Conservation (phyloP, 805 yeast genomes). For the Spathaspora arborariae region DNA sequence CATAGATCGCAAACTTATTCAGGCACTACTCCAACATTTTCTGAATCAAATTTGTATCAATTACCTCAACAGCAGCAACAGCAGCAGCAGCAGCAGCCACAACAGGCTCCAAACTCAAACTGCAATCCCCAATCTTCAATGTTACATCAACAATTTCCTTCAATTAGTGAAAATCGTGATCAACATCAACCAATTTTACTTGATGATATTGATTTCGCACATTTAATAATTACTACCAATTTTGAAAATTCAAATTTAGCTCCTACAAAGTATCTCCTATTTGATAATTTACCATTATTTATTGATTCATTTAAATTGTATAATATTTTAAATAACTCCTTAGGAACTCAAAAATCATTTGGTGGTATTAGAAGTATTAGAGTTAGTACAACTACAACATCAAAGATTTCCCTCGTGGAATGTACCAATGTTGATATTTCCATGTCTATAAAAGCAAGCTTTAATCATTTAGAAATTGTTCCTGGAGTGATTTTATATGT, state of each 20-base stretch:
- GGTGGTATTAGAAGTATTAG: slow-evolving; percentile 18
- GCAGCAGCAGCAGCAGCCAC: slow-evolving; percentile 11
- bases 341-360: slow-evolving; percentile 15
- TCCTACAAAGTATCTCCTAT: slow-evolving; percentile 72
- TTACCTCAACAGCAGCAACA: slow-evolving; percentile 13
- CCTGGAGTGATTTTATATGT: slow-evolving; percentile 75
- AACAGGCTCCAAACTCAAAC: slow-evolving; percentile 4
- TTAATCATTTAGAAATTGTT: slow-evolving; percentile 78
- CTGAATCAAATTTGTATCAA: slow-evolving; percentile 14
- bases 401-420: slow-evolving; percentile 51
- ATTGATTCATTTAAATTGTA: slow-evolving; percentile 45
- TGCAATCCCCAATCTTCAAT: slow-evolving; percentile 6
- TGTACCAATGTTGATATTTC: slow-evolving; percentile 73
- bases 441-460: slow-evolving; percentile 67
- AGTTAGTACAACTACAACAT: slow-evolving; percentile 16
- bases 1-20: slow-evolving; percentile 41
- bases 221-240: slow-evolving; percentile 63
- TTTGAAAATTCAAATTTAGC: slow-evolving; percentile 66
- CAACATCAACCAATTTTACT: slow-evolving; percentile 22
- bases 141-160: slow-evolving; percentile 9
- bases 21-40: slow-evolving; percentile 26
- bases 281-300: slow-evolving; percentile 79
- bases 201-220: slow-evolving; percentile 61
- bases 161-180: not conserved
- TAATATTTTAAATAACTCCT: slow-evolving; percentile 18